Percentiles rank a stretch among this genome's conserved stretches.
Conservation (phyloP, 306 rosid species). For the Prunus dulcis region DNA sequence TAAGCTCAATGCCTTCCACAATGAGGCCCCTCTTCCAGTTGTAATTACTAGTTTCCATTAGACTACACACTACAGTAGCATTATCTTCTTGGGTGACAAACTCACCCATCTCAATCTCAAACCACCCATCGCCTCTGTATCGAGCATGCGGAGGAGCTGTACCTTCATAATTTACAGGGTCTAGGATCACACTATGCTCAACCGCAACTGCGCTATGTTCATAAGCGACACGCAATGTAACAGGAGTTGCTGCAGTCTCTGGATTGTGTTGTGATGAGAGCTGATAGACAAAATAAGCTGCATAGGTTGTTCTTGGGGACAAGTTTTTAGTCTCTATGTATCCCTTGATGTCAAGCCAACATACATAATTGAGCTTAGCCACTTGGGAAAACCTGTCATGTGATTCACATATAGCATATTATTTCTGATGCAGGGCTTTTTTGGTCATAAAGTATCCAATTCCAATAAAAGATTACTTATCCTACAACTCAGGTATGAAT, state of each 20-base stretch:
- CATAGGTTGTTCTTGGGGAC: constrained; percentile 29
- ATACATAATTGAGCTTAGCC: not conserved
- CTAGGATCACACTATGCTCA: not conserved
- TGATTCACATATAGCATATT: not conserved
- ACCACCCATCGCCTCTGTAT: constrained; percentile 19
- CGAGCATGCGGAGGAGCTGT: not conserved
- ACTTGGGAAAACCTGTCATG: constrained; percentile 25
- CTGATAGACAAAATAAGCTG: constrained; percentile 27
- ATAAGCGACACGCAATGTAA: not conserved
- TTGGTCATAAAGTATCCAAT: too few relatives aligned
- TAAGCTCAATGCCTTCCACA: constrained; percentile 39
- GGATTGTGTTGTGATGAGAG: not conserved
- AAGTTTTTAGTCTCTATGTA: constrained; percentile 15
- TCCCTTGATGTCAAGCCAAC: constrained; percentile 28
- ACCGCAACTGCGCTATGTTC: not conserved
- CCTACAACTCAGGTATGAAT: too few relatives aligned
- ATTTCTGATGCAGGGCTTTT: too few relatives aligned
- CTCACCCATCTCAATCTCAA: constrained; percentile 34
- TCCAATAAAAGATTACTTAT: too few relatives aligned
- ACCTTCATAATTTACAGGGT: not conserved
- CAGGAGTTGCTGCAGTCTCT: not conserved
- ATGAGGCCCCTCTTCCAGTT: not conserved
- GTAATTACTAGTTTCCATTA: not conserved
- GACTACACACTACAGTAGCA: constrained; percentile 2
- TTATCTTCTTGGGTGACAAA: constrained; percentile 15